Evolutionary conservation across 2,329 filamentous ascomycete genomes (phyloP).

Genomic region (Talaromyces pinophilus): DNA sequence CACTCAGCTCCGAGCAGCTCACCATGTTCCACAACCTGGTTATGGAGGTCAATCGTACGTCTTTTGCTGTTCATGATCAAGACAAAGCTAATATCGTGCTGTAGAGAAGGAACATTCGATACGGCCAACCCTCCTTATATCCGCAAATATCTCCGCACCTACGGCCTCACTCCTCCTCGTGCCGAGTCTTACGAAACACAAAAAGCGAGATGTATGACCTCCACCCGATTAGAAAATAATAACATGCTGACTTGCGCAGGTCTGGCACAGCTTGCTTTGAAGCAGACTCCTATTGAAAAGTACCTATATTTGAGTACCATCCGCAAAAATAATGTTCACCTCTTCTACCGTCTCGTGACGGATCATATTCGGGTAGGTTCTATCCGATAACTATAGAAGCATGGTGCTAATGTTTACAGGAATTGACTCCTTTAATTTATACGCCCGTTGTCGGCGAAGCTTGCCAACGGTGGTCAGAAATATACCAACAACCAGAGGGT

Average conservation of each 20-base stretch:
- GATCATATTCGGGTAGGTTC: constrained; percentile 48
- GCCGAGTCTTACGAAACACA: constrained; percentile 53
- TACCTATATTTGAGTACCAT: constrained; percentile 53
- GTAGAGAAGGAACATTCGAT: constrained; percentile 49
- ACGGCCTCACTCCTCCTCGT: constrained; percentile 53
- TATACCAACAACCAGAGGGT: constrained; percentile 93
- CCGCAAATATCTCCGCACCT: constrained; percentile 54
- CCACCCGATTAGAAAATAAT: not conserved
- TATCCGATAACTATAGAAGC: no score
- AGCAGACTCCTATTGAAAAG: constrained; percentile 51
- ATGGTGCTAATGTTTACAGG: constrained; percentile 33
- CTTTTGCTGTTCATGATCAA: no score
- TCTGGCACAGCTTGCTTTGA: constrained; percentile 51
- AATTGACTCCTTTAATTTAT: constrained; percentile 54
- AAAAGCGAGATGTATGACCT: constrained; percentile 48
- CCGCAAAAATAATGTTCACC: constrained; percentile 54
- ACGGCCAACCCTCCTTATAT: constrained; percentile 53
- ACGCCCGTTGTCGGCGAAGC: constrained; percentile 76
- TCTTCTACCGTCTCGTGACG: constrained; percentile 54
- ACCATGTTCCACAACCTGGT: constrained; percentile 18
- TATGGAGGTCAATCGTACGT: constrained; percentile 21
- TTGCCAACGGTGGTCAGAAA: constrained; percentile 91
- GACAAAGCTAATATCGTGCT: constrained; percentile 1
- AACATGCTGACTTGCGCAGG: constrained; percentile 29
- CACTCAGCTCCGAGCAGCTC: constrained; percentile 21